Percentiles rank a stretch among this genome's conserved stretches.
phyloP scores from a whole-genome alignment of 1,139 yeast genomes.

The Torulaspora globosa region DNA sequence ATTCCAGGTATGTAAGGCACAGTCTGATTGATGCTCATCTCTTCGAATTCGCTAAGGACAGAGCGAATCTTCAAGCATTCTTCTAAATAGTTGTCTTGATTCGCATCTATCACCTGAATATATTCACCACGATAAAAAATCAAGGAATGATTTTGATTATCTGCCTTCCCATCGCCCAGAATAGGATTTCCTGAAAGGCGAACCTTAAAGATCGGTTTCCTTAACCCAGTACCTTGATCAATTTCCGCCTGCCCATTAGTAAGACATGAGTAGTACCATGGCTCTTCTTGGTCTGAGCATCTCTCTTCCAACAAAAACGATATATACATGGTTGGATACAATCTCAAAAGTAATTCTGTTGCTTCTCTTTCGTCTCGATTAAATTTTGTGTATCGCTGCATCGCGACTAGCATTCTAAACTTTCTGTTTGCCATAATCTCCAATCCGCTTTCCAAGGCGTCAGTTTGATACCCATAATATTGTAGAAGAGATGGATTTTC shows the following conservation, averaged over 20 bases:
- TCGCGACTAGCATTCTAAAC: constrained; percentile 62
- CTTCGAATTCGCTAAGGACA: constrained; percentile 76
- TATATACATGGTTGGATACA: constrained; percentile 59
- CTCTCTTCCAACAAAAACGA: constrained; percentile 54
- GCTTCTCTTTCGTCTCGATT: constrained; percentile 50
- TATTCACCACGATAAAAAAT: constrained; percentile 81
- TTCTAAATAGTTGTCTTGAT: constrained; percentile 81
- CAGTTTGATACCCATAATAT: constrained; percentile 38
- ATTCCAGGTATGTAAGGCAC: constrained; percentile 49
- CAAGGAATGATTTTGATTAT: constrained; percentile 76
- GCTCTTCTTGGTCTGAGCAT: constrained; percentile 35
- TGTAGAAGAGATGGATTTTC: constrained; percentile 54
- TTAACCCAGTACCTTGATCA: constrained; percentile 41
- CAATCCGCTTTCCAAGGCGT: constrained; percentile 43
- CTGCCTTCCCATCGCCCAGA: constrained; percentile 86
- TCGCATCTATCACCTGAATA: constrained; percentile 82
- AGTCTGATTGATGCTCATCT: constrained; percentile 39
- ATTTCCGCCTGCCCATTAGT: constrained; percentile 50
- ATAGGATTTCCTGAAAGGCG: constrained; percentile 80
- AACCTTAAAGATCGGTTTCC: constrained; percentile 51
- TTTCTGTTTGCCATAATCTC: constrained; percentile 57
- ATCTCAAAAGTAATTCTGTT: constrained; percentile 51
- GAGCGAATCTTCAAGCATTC: constrained; percentile 81
- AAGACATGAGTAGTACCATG: constrained; percentile 55
- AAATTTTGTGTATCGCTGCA: constrained; percentile 61